These are phyloP conservation scores for Rosellinia necatrix DNA, from an alignment of 2,329 filamentous ascomycete genomes.

Conservation along the genomic window DNA sequence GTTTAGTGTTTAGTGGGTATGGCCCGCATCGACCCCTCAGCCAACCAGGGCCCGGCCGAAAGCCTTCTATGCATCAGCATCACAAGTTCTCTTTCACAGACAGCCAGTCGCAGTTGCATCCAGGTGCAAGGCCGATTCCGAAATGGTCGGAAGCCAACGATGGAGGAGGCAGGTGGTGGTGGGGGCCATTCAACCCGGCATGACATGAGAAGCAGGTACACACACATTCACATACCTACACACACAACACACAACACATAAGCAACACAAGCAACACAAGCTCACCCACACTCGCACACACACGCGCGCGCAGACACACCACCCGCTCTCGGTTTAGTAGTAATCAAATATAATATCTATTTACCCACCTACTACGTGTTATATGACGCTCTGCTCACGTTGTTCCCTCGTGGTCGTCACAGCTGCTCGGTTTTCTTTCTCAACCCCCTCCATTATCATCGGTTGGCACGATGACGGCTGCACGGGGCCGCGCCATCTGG, in stretches of 20 bases:
- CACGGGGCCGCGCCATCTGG: constrained; percentile 40
- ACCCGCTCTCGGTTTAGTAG: constrained; percentile 17
- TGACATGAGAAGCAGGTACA: constrained; percentile 39
- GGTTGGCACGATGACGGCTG: constrained; percentile 34
- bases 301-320: too few relatives aligned
- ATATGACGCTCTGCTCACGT: constrained; percentile 31
- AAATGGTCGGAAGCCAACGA: too few relatives aligned
- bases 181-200: constrained; percentile 31
- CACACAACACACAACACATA: too few relatives aligned
- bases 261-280: too few relatives aligned
- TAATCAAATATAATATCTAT: too few relatives aligned
- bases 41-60: constrained; percentile 29
- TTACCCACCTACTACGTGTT: constrained; percentile 20
- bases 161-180: too few relatives aligned
- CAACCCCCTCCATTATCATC: constrained; percentile 17
- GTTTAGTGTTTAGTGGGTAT: too few relatives aligned
- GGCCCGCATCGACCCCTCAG: constrained; percentile 32
- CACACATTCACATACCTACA: constrained; percentile 6
- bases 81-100: constrained; percentile 27
- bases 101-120: constrained; percentile 36
- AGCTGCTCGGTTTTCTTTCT: constrained; percentile 19
- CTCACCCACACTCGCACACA: too few relatives aligned
- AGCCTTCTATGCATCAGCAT: constrained; percentile 31
- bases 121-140: constrained; percentile 28
- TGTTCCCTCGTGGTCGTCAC: constrained; percentile 15